Evolutionary conservation across 73 alveolate species (phyloP).

Genomic region (Tetrahymena malaccensis): DNA sequence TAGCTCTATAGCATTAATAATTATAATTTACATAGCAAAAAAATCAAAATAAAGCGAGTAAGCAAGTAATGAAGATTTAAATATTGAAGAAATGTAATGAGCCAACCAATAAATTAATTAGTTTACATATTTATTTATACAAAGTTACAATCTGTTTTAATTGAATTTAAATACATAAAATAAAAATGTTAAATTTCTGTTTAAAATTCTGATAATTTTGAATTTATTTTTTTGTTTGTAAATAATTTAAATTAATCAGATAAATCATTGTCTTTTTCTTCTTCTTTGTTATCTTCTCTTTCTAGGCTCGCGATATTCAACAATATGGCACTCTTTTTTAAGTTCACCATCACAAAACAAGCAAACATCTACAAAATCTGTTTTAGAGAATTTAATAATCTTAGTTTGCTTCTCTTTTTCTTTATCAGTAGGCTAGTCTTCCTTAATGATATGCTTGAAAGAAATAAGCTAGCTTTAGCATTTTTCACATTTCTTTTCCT

Average conservation of each 20-base stretch:
- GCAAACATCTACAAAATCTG: conserved; percentile 8
- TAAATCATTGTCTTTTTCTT: neutral
- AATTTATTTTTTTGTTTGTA: neutral
- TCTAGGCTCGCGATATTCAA: neutral
- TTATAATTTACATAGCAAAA: neutral
- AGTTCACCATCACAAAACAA: conserved; percentile 22
- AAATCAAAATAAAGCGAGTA: neutral
- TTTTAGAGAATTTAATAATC: neutral
- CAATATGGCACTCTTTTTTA: neutral
- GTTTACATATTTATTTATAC: no score
- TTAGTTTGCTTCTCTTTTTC: neutral
- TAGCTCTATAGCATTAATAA: neutral
- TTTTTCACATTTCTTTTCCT: neutral
- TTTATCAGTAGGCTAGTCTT: neutral
- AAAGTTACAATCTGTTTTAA: no score
- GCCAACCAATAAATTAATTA: no score
- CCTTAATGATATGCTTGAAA: neutral
- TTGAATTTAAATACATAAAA: no score
- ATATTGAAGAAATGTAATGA: neutral
- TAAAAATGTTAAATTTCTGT: no score
- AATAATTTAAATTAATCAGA: neutral
- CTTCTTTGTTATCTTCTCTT: neutral
- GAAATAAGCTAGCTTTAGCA: neutral
- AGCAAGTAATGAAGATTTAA: neutral
- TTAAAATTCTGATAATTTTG: no score